phyloP scores from a whole-genome alignment of 1,284 basidiomycete genomes.

The Marasmius tenuissimus region DNA sequence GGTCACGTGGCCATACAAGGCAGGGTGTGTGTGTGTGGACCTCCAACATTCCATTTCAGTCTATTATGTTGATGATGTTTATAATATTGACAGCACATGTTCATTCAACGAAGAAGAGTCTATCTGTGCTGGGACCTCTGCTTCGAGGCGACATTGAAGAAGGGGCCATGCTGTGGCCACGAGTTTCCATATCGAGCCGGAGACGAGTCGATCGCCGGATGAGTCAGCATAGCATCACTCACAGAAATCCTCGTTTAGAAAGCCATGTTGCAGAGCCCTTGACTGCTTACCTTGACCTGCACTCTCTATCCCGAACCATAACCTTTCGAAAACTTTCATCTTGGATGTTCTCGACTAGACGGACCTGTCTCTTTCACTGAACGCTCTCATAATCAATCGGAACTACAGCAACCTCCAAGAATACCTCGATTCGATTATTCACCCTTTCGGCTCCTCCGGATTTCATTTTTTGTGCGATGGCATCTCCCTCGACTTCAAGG shows the following conservation, averaged over 20 bases:
- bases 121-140: no score
- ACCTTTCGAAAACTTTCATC: neutral
- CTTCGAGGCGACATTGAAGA: no score
- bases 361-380: no score
- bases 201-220: no score
- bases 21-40: no score
- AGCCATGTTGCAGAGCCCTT: conserved; percentile 1
- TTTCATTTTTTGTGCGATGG: neutral
- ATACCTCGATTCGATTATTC: neutral
- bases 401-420: neutral
- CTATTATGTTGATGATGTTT: no score
- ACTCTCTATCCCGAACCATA: neutral
- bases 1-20: no score
- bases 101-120: no score
- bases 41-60: no score
- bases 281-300: neutral
- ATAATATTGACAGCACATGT: no score
- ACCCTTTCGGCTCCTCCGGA: neutral
- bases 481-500: neutral
- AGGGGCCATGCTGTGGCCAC: no score
- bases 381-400: neutral
- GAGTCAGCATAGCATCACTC: neutral
- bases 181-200: no score
- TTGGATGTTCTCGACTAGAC: neutral
- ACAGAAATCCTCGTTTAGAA: conserved; percentile 2